phyloP scores from a whole-genome alignment of 2,329 filamentous ascomycete genomes.

The Aureobasidium melanogenum region DNA sequence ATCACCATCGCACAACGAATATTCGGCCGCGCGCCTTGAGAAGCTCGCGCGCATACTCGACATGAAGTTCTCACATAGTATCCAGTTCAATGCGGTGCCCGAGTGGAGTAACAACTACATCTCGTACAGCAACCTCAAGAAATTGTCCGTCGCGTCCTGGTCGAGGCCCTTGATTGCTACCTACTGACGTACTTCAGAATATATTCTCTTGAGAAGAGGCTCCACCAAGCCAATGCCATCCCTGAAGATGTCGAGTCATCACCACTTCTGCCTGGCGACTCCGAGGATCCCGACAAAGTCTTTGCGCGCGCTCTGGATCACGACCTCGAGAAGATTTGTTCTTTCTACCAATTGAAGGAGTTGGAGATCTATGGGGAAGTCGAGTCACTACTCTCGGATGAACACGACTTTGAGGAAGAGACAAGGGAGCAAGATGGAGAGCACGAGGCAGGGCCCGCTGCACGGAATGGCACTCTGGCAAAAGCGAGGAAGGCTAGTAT shows the following conservation, averaged over 20 bases:
- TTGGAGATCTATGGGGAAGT: constrained; percentile 77
- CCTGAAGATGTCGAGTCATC: constrained; percentile 70
- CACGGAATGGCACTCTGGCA: constrained; percentile 17
- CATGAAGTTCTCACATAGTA: constrained; percentile 99
- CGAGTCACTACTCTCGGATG: constrained; percentile 65
- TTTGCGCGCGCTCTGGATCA: constrained; percentile 76
- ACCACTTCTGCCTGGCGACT: constrained; percentile 62
- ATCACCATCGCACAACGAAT: constrained; percentile 4
- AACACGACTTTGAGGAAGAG: constrained; percentile 58
- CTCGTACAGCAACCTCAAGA: constrained; percentile 97
- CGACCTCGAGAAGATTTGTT: constrained; percentile 88
- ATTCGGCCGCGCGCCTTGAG: not conserved
- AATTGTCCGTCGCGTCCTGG: constrained; percentile 57
- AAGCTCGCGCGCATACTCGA: constrained; percentile 41
- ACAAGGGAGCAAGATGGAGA: constrained; percentile 21
- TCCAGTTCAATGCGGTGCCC: constrained; percentile 99
- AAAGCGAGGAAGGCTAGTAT: constrained; percentile 40
- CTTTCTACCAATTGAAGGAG: constrained; percentile 86
- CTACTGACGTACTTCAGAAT: constrained; percentile 51
- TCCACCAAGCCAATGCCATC: constrained; percentile 50
- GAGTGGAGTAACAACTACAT: constrained; percentile 99
- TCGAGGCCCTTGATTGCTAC: not conserved
- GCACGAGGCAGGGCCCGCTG: not conserved
- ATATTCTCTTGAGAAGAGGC: constrained; percentile 84
- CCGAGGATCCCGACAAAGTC: constrained; percentile 64